A percentile compares a stretch with the other conserved stretches of the same genome.
Conservation (phyloP, 2,329 filamentous ascomycete species). For the Phyllosticta ampelicida region DNA sequence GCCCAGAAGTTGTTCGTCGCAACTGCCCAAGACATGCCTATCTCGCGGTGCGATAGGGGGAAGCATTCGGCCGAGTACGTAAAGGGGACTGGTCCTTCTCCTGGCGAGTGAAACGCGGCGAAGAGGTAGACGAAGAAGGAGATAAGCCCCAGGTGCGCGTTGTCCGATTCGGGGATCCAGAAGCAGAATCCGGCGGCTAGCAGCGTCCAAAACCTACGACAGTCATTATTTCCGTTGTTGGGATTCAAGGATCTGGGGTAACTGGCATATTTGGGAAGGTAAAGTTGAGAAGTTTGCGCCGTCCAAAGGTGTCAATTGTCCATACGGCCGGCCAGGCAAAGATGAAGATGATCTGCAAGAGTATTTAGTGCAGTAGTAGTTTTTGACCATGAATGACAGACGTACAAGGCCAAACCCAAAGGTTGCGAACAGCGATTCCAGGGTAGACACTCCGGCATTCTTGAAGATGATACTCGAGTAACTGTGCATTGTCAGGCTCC, state of each 20-base stretch:
- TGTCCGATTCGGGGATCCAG: slow-evolving; percentile 32
- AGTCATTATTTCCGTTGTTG: too few species aligned
- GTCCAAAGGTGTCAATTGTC: slow-evolving; percentile 45
- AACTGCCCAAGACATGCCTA: slow-evolving; percentile 61
- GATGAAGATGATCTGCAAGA: slow-evolving; percentile 38
- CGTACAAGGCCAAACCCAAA: slow-evolving; percentile 44
- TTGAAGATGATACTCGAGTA: slow-evolving; percentile 42
- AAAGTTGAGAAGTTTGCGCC: slow-evolving; percentile 39
- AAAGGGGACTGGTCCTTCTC: slow-evolving; percentile 49
- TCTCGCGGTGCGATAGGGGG: slow-evolving; percentile 57
- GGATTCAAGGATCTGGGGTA: too few species aligned
- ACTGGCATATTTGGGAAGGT: slow-evolving; percentile 39
- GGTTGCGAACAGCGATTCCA: slow-evolving; percentile 39
- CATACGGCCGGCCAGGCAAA: slow-evolving; percentile 49
- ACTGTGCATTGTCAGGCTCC: background rate
- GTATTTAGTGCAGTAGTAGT: background rate
- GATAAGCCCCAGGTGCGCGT: slow-evolving; percentile 38
- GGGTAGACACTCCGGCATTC: slow-evolving; percentile 33
- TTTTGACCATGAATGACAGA: background rate
- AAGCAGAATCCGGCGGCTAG: slow-evolving; percentile 42
- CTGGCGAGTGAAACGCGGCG: slow-evolving; percentile 32
- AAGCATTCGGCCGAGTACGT: slow-evolving; percentile 60
- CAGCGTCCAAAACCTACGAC: slow-evolving; percentile 29
- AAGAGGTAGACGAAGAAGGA: slow-evolving; percentile 49
- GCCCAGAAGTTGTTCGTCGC: slow-evolving; percentile 53